Evolutionary conservation across 164 flowering plant genomes (phyloP), one percentile per base, ranked within the genome.

Genomic region (Protea cynaroides): DNA sequence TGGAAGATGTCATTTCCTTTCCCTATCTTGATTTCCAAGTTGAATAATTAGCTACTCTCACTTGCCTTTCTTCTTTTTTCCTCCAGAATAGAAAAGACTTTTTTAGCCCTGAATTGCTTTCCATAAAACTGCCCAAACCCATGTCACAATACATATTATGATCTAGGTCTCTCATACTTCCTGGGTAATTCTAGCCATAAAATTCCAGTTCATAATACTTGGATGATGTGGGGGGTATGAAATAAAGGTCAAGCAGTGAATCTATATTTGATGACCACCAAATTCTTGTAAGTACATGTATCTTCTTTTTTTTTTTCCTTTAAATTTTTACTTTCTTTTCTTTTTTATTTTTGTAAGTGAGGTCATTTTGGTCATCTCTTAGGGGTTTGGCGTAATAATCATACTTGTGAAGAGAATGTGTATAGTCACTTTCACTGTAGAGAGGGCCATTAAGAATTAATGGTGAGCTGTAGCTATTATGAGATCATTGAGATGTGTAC

Each of bases 11-110:
- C 57, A 73, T 87, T 24, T 80, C 87, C 53, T 79, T 82, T 56
- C 85, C 91, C 68, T 81, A 75, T 57, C 84, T 79, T 79, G 90
- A 87, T 77, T 84, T 84, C 73, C 86, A 82, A 76, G 73, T 77
- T 65, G 73, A 73, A 63, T 67, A 71, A 57, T 61, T 65, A 18
- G 38, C 2, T 8, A 40, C 46, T 10, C 14, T 22, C 12, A 34
- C 36, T 21, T 61, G 10, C 55, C 25, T 60, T 59, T 50, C 18
- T 15, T 51, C 34, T 25, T 3, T 40, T 13, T 21, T 24, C 38
- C 15, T 25, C 38, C 13, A 14, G 24, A 18, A 40, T 40, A 3
- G 46, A 40, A 8, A 8, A 40, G 46, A 40, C 46, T 8, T 40
- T 6, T 43, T 21, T 25, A 49, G 3, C 2, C 9, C 22, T 56